Evolutionary conservation across 192 early-diverging fungal species (phyloP), one percentile per base, ranked within the genome.

Genomic region (Phlyctochytrium bullatum): DNA sequence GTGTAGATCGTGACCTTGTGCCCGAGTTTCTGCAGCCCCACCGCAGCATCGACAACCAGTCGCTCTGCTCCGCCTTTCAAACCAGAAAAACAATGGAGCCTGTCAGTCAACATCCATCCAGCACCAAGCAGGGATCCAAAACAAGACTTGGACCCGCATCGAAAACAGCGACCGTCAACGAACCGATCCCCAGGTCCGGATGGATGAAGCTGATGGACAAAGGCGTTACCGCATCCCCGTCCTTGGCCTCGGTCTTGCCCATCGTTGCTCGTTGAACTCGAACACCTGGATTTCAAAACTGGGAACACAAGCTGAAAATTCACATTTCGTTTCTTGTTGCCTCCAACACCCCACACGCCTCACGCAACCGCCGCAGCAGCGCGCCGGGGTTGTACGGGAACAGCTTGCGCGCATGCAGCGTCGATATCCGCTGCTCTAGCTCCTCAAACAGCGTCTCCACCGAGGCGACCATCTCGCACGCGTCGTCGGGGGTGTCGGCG

Each of bases 131-230:
- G n/a, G n/a, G n/a, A n/a, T n/a, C n/a, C n/a, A n/a, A n/a, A n/a
- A n/a, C n/a, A n/a, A n/a, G n/a, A n/a, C n/a, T n/a, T n/a, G n/a
- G n/a, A n/a, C n/a, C n/a, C n/a, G n/a, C n/a, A n/a, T n/a, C n/a
- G n/a, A n/a, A n/a, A n/a, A 59, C 14, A 3, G 40, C 40, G 20
- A 47, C 40, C n/a, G n/a, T n/a, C n/a, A n/a, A 47, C 68, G 60
- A 78, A 89, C 91, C 94, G 40, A 97, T 97, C 30, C 95, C 95
- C 1, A 98, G 79, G 72, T 98, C 91, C 4, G 96, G 96, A 66
- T 98, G 96, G 27, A 98, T 75, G 74, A 98, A 93, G 17, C 87
- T 93, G 35, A 96, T 57, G 2, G 54, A 40, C 31, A 77, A 62
- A 3, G 40, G 58, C 17, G 35, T 29, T 17, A 31, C 6, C 24